Conservation (phyloP, 495 filamentous ascomycete species). For the Penicillium salamii region DNA sequence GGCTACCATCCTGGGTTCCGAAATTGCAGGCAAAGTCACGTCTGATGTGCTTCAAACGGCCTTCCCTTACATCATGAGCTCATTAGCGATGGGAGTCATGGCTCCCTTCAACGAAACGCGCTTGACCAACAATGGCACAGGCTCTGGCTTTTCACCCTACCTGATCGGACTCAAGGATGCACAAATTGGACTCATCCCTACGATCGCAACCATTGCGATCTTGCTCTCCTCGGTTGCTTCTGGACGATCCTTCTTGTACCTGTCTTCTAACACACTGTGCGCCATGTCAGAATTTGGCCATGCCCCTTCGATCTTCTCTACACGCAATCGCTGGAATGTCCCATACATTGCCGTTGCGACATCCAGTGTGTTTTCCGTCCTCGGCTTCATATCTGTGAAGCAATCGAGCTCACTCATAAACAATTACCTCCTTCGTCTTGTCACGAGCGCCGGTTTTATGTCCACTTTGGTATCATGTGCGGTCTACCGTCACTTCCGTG, state of each 20-base stretch:
- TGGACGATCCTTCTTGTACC: constrained; percentile 59
- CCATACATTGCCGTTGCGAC: constrained; percentile 43
- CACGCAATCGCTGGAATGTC: constrained; percentile 43
- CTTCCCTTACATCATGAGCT: constrained; percentile 60
- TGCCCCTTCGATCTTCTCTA: constrained; percentile 41
- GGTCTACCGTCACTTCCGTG: constrained; percentile 55
- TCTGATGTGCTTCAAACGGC: constrained; percentile 33
- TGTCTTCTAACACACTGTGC: constrained; percentile 51
- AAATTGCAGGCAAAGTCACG: constrained; percentile 18
- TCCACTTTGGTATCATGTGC: constrained; percentile 57
- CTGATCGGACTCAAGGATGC: constrained; percentile 39
- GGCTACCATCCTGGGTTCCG: constrained; percentile 6
- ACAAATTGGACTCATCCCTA: constrained; percentile 55
- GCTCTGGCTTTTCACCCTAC: constrained; percentile 43
- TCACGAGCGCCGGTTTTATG: constrained; percentile 59
- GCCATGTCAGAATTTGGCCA: constrained; percentile 47
- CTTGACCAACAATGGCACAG: constrained; percentile 48
- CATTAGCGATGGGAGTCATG: constrained; percentile 55
- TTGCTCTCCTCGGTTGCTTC: constrained; percentile 70
- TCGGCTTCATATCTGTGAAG: constrained; percentile 36
- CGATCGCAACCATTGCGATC: constrained; percentile 65
- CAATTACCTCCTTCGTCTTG: constrained; percentile 56
- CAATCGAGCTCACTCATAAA: constrained; percentile 29
- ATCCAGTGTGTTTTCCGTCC: constrained; percentile 37
- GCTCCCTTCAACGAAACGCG: constrained; percentile 53